Conservation (phyloP, 768 basidiomycete species). For the Auricularia sp. region DNA sequence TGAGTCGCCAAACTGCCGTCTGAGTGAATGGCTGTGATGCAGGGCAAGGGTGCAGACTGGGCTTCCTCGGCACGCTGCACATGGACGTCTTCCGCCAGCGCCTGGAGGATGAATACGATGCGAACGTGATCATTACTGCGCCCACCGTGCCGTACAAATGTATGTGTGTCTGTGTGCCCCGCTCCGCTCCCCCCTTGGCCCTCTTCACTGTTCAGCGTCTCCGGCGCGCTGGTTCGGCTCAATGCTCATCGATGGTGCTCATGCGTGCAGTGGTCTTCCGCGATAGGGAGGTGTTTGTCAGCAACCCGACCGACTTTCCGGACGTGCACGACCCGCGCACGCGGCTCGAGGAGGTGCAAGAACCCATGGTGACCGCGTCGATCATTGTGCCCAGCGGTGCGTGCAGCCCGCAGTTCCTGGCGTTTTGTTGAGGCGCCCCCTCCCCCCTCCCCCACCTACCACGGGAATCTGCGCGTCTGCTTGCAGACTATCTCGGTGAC, state of each 20-base stretch:
- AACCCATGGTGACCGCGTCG: constrained; percentile 87
- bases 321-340: constrained; percentile 51
- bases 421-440: neutral
- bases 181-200: too few relatives aligned
- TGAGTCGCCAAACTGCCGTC: neutral
- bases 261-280: constrained; percentile 55
- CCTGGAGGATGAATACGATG: constrained; percentile 92
- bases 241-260: constrained; percentile 1
- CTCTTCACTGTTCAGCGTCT: neutral
- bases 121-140: constrained; percentile 89
- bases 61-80: constrained; percentile 91
- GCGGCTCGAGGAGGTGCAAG: constrained; percentile 69
- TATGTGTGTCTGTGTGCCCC: constrained; percentile 19
- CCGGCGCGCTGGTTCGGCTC: neutral
- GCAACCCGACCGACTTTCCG: constrained; percentile 94
- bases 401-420: constrained; percentile 7
- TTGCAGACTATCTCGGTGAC: constrained; percentile 77
- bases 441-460: neutral
- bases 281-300: constrained; percentile 56
- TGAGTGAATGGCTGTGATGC: neutral
- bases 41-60: constrained; percentile 89
- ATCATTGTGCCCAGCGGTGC: constrained; percentile 91
- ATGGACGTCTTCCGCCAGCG: constrained; percentile 96
- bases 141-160: constrained; percentile 93
- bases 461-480: constrained; percentile 3